phyloP scores from a whole-genome alignment of 768 basidiomycete genomes.

The Russula sp. region DNA sequence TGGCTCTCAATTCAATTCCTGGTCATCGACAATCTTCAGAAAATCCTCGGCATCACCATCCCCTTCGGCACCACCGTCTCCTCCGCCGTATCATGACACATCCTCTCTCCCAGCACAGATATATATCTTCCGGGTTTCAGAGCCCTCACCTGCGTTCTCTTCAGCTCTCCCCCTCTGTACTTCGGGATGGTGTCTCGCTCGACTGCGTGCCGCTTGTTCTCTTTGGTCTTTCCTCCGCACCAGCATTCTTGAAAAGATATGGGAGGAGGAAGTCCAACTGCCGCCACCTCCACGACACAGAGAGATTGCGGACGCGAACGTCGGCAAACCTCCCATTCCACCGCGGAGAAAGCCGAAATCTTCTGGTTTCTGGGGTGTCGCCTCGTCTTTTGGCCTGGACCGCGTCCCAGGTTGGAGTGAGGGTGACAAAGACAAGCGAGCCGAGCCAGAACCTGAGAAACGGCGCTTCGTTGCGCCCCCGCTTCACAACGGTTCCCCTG shows the following conservation, averaged over 20 bases:
- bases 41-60: conserved; percentile 34
- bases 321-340: conserved; percentile 54
- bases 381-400: conserved; percentile 47
- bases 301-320: conserved; percentile 12
- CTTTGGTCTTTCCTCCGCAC: conserved; percentile 86
- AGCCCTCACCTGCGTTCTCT: conserved; percentile 29
- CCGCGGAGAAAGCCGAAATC: conserved; percentile 42
- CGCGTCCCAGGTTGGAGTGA: conserved; percentile 48
- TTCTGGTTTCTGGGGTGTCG: conserved; percentile 59
- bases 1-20: conserved; percentile 36
- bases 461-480: conserved; percentile 24
- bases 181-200: conserved; percentile 78
- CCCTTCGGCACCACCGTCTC: conserved; percentile 33
- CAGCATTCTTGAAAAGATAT: conserved; percentile 76
- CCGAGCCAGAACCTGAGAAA: conserved; percentile 28
- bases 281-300: conserved; percentile 31
- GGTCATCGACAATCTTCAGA: conserved; percentile 58
- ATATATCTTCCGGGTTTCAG: conserved; percentile 61
- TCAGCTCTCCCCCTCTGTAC: conserved; percentile 57
- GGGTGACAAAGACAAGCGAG: conserved; percentile 35
- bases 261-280: conserved; percentile 67
- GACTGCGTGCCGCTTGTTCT: conserved; percentile 82
- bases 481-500: conserved; percentile 7
- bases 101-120: conserved; percentile 40
- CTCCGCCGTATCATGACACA: conserved; percentile 28